Evolutionary conservation across 805 yeast genomes (phyloP).

Genomic region (Metschnikowia gruessii): DNA sequence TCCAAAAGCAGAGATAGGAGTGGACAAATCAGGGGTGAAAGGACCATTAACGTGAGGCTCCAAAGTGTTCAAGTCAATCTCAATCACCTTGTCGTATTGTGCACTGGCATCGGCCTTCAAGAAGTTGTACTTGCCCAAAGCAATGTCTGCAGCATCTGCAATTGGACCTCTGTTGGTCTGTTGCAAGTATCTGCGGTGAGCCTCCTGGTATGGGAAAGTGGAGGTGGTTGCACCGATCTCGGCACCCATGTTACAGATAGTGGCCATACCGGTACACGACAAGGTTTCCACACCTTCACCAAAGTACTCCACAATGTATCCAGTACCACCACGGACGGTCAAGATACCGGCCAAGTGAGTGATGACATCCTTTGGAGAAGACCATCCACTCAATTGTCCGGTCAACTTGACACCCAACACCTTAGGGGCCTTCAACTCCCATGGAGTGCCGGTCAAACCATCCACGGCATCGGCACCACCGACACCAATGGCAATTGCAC

Average conservation of each 20-base stretch:
- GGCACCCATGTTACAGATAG: constrained; percentile 99
- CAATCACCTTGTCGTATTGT: constrained; percentile 88
- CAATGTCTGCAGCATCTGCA: constrained; percentile 73
- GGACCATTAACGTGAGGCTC: constrained; percentile 99
- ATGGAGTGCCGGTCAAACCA: constrained; percentile 93
- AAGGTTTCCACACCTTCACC: constrained; percentile 90
- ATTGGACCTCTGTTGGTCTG: constrained; percentile 84
- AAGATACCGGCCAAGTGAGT: constrained; percentile 86
- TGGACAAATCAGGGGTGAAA: constrained; percentile 95
- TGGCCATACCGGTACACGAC: constrained; percentile 98
- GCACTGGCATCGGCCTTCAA: constrained; percentile 84
- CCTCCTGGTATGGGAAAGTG: constrained; percentile 87
- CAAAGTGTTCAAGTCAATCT: constrained; percentile 77
- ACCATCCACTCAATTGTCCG: constrained; percentile 89
- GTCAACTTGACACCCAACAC: constrained; percentile 90
- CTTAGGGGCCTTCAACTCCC: constrained; percentile 99
- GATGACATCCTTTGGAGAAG: constrained; percentile 96
- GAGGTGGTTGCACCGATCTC: constrained; percentile 99
- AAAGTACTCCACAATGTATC: constrained; percentile 91
- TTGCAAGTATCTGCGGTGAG: constrained; percentile 71
- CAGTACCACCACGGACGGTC: constrained; percentile 98
- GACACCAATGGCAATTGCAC: constrained; percentile 98
- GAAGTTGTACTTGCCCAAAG: constrained; percentile 54
- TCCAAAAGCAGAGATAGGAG: constrained; percentile 83
- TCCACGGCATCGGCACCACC: constrained; percentile 99